Percentiles rank a stretch among this genome's conserved stretches.
Conservation (phyloP, 2,329 filamentous ascomycete genomes). For the Emmonsiellopsis sp. region DNA sequence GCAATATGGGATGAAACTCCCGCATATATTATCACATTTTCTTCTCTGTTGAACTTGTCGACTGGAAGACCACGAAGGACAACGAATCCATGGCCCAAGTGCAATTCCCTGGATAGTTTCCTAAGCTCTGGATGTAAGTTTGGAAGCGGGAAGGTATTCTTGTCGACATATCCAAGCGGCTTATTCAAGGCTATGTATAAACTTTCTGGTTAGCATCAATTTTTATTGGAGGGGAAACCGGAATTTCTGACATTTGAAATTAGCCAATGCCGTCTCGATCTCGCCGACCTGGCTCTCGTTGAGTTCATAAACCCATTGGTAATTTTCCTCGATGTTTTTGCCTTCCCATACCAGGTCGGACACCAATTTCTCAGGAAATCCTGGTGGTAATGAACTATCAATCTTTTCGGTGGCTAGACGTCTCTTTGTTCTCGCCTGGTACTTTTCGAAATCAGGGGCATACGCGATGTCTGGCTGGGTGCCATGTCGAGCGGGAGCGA, state of each 20-base stretch:
- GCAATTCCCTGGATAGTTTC: slow-evolving; percentile 28
- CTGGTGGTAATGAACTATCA: slow-evolving; percentile 24
- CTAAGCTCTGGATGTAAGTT: slow-evolving; percentile 25
- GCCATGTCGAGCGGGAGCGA: too few species aligned
- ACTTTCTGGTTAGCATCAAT: slow-evolving; percentile 4
- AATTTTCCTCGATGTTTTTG: slow-evolving; percentile 25
- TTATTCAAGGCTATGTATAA: slow-evolving; percentile 19
- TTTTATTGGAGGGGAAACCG: neutral
- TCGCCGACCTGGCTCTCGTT: slow-evolving; percentile 32
- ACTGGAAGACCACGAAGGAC: slow-evolving; percentile 36
- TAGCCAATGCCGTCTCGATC: slow-evolving; percentile 32
- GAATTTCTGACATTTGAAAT: slow-evolving; percentile 31
- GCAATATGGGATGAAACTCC: slow-evolving; percentile 38
- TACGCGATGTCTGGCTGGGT: slow-evolving; percentile 25
- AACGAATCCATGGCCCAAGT: slow-evolving; percentile 36
- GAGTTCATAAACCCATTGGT: slow-evolving; percentile 35
- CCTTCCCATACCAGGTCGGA: slow-evolving; percentile 42
- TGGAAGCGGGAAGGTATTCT: slow-evolving; percentile 38
- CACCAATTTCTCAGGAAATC: slow-evolving; percentile 32
- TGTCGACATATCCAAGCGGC: slow-evolving; percentile 33
- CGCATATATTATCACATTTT: slow-evolving; percentile 34
- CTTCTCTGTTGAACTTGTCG: slow-evolving; percentile 26
- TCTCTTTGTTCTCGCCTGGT: slow-evolving; percentile 13
- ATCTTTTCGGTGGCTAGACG: slow-evolving; percentile 17
- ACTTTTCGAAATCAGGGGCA: slow-evolving; percentile 20